These are phyloP conservation scores for Hypoxylon fuscum DNA, from an alignment of 495 filamentous ascomycete genomes.

Conservation along the genomic window DNA sequence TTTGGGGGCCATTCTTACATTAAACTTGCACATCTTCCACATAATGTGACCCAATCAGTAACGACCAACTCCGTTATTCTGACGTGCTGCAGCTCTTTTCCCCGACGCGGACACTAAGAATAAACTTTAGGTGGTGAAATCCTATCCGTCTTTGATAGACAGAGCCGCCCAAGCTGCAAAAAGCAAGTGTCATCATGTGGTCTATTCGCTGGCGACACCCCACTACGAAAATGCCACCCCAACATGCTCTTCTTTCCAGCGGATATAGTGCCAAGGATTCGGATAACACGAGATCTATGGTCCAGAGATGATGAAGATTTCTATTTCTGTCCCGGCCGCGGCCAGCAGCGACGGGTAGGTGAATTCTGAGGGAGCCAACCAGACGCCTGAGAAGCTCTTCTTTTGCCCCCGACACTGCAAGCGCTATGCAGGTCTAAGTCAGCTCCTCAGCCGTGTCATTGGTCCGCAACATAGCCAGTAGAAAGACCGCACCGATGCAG, in stretches of 20 bases:
- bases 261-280: conserved; percentile 35
- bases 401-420: conserved; percentile 24
- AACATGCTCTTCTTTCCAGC: conserved; percentile 25
- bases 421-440: conserved; percentile 33
- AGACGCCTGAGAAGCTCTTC: conserved; percentile 28
- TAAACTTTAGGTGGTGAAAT: conserved; percentile 24
- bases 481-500: conserved; percentile 24
- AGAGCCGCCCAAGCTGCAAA: conserved; percentile 33
- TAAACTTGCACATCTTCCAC: conserved; percentile 16
- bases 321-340: conserved; percentile 36
- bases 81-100: conserved; percentile 18
- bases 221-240: conserved; percentile 12
- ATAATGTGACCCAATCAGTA: conserved; percentile 28
- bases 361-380: conserved; percentile 37
- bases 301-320: conserved; percentile 25
- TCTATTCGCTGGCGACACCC: conserved; percentile 22
- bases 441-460: conserved; percentile 35
- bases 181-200: conserved; percentile 8
- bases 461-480: conserved; percentile 12
- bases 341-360: conserved; percentile 27
- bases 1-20: conserved; percentile 3
- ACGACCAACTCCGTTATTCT: conserved; percentile 14
- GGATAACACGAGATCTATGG: conserved; percentile 39
- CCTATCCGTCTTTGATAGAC: conserved; percentile 1
- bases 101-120: conserved; percentile 31